Base-by-base conservation (phyloP, 176 grass and related monocot genomes). In the Cenchrus americanus region DNA sequence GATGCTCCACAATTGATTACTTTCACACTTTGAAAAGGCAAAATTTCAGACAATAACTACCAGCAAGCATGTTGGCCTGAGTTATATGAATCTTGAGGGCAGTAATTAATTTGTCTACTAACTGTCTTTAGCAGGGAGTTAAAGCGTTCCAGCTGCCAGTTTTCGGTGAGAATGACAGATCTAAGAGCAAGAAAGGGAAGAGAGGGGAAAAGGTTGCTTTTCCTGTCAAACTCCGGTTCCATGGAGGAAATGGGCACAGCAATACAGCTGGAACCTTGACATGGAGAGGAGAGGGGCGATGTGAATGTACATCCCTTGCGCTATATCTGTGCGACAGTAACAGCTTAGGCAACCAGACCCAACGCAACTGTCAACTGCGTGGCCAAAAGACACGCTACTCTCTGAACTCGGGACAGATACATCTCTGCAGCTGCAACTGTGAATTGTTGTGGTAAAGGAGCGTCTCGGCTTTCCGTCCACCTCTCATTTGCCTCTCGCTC, bases 321-420 rank as follows among this genome's bases (percentile, higher is more conserved):
- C 73, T 83, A 72, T 68, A 80, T 62, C 68, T 57, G 17, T 70
- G 19, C 32, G 53, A 90, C 24, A 84, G 84, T 58, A 86, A 92
- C 69, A 13, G 49, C 64, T 49, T 71, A 22, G 5, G 58, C 84
- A 51, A 80, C 65, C 40, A 54, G 71, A 79, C 54, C 76, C 54
- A 2, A 69, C 40, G 41, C 8, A 75, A 66, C 61, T 48, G 71
- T 82, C 65, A 92, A 66, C 68, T 58, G 27, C 2, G 72, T 82
- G 21, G 9, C 58, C 9, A 17, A 77, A 82, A 51, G 26, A 82
- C 59, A 75, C 27, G 27, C 27, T 30, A 71, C 65, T 1, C 48
- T 65, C 78, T 49, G 64, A 65, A 77, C 64, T 58, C 1, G 13
- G 13, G 76, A 84, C 61, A 80, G 51, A 1, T 59, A 80, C 87